These are phyloP conservation scores for Zygosaccharomyces kombuchaensis DNA, from an alignment of 805 yeast species.

Conservation along the genomic window DNA sequence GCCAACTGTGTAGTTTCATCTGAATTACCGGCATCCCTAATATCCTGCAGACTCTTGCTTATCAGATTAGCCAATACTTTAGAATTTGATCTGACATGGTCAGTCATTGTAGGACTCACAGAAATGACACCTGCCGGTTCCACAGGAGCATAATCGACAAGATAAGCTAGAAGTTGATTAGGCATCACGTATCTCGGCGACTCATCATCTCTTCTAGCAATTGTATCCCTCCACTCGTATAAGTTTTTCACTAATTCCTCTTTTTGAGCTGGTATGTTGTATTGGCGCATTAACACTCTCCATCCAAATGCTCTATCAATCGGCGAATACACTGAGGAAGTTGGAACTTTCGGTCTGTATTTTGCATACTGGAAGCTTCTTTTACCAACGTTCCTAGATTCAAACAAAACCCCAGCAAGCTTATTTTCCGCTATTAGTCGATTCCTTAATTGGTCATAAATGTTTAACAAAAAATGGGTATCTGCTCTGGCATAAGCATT, in stretches of 20 bases:
- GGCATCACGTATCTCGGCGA: slow-evolving; percentile 80
- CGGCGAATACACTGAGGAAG: slow-evolving; percentile 44
- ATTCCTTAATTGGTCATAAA: slow-evolving; percentile 70
- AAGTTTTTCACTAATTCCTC: slow-evolving; percentile 55
- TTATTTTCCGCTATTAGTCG: slow-evolving; percentile 49
- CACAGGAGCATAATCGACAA: slow-evolving; percentile 56
- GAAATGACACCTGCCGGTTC: slow-evolving; percentile 52
- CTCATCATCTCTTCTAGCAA: slow-evolving; percentile 78
- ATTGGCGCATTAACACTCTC: slow-evolving; percentile 56
- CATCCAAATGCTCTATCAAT: slow-evolving; percentile 62
- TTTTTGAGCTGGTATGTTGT: slow-evolving; percentile 53
- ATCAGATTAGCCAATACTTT: slow-evolving; percentile 58
- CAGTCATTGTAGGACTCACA: slow-evolving; percentile 44
- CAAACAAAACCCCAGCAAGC: slow-evolving; percentile 59
- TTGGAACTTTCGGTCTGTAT: slow-evolving; percentile 43
- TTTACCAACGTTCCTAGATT: slow-evolving; percentile 73
- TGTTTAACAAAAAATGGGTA: slow-evolving; percentile 82
- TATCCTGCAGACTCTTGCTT: slow-evolving; percentile 35
- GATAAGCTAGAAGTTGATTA: slow-evolving; percentile 63
- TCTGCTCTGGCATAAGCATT: slow-evolving; percentile 86
- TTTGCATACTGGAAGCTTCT: slow-evolving; percentile 78
- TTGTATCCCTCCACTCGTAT: slow-evolving; percentile 76
- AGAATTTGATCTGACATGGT: slow-evolving; percentile 54
- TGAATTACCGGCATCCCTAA: slow-evolving; percentile 10
- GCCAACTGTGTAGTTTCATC: neutral